phyloP scores from a whole-genome alignment of 306 rosid species.

The Dalbergia cochinchinensis region DNA sequence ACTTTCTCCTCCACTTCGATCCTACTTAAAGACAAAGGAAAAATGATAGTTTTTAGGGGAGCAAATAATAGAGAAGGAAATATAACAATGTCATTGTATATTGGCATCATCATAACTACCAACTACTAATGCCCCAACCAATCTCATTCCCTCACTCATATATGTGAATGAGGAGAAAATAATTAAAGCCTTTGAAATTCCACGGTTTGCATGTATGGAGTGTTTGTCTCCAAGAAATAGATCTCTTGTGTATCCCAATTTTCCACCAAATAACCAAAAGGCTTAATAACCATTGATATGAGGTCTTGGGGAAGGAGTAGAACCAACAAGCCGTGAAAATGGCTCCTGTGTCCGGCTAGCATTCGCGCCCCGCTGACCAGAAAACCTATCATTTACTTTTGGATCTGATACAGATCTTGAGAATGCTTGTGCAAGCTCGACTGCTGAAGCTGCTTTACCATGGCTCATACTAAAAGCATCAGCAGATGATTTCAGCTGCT shows the following conservation, averaged over 20 bases:
- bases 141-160: conserved; percentile 49
- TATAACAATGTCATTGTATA: conserved; percentile 28
- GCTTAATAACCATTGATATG: conserved; percentile 80
- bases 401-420: conserved; percentile 90
- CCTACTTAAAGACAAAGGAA: conserved; percentile 22
- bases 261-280: conserved; percentile 32
- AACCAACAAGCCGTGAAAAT: conserved; percentile 87
- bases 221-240: conserved; percentile 42
- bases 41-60: conserved; percentile 34
- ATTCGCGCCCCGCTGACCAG: conserved; percentile 64
- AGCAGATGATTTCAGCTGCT: conserved; percentile 63
- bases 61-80: conserved; percentile 32
- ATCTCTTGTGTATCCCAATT: conserved; percentile 17
- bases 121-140: background rate
- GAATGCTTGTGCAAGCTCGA: conserved; percentile 95
- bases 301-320: conserved; percentile 71
- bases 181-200: conserved; percentile 38
- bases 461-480: conserved; percentile 57
- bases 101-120: no score
- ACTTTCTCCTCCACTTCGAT: conserved; percentile 37
- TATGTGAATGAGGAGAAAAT: conserved; percentile 36
- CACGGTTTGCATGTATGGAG: conserved; percentile 41
- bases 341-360: conserved; percentile 72
- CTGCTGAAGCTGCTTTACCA: conserved; percentile 87
- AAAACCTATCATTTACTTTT: conserved; percentile 56